phyloP scores from a whole-genome alignment of 352 stramenopile genomes.

The Pythium rishiriense region DNA sequence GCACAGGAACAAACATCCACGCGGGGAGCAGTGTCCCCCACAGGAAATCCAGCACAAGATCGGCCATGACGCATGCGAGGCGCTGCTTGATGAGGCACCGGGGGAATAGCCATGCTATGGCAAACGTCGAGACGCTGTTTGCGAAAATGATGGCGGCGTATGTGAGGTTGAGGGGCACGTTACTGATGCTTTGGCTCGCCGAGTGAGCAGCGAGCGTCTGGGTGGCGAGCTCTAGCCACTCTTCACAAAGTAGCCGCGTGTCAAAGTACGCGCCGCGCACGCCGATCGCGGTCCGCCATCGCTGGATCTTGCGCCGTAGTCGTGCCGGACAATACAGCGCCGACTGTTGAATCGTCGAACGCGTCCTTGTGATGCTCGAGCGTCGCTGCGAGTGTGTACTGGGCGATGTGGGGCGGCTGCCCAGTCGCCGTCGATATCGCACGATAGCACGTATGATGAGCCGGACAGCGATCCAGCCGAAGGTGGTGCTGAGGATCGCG shows the following conservation, averaged over 20 bases:
- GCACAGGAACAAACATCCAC: conserved; percentile 23
- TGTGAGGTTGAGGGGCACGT: conserved; percentile 9
- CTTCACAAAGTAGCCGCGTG: background rate
- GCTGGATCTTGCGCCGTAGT: no score
- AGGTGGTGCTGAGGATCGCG: background rate
- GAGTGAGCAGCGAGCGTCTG: conserved; percentile 11
- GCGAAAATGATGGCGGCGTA: conserved; percentile 17
- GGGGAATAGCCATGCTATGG: background rate
- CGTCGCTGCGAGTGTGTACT: no score
- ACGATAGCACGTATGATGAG: no score
- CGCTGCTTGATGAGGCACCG: conserved; percentile 3
- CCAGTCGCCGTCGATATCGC: no score
- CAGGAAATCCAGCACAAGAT: conserved; percentile 16
- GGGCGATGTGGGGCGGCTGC: no score
- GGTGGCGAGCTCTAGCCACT: conserved; percentile 2
- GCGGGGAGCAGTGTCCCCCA: conserved; percentile 17
- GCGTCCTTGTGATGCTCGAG: no score
- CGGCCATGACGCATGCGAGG: conserved; percentile 1
- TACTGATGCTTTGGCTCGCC: conserved; percentile 18
- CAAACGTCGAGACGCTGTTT: conserved; percentile 5
- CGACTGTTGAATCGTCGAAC: no score
- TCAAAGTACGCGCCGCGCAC: conserved; percentile 26
- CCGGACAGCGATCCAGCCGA: no score
- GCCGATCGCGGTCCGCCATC: no score
- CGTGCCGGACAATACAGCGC: no score